phyloP scores from a whole-genome alignment of 495 filamentous ascomycete species.

The Massariosphaeria phaeospora region DNA sequence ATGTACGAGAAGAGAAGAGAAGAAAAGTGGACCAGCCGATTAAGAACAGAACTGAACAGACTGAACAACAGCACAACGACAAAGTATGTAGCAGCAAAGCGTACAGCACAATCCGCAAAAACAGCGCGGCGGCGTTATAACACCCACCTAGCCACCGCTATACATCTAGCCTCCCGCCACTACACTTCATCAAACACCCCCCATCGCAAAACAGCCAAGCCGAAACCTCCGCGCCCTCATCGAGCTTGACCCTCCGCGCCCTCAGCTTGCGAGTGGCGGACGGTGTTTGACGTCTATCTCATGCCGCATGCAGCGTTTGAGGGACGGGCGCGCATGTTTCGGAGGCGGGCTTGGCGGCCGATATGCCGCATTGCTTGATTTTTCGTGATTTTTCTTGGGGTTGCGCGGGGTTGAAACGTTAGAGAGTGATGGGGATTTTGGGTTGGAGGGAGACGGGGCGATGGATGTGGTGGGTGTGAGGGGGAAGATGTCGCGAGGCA shows the following conservation, averaged over 20 bases:
- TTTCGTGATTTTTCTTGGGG: too few relatives aligned
- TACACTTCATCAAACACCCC: not conserved
- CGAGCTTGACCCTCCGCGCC: not conserved
- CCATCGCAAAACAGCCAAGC: not conserved
- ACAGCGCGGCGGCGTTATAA: too few relatives aligned
- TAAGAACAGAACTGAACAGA: not conserved
- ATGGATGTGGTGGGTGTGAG: too few relatives aligned
- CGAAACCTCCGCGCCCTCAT: too few relatives aligned
- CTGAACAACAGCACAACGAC: conserved; percentile 2
- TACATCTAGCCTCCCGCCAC: not conserved
- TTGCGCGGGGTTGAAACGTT: too few relatives aligned
- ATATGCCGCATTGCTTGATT: too few relatives aligned
- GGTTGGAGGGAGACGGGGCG: too few relatives aligned
- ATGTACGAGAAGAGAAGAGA: conserved; percentile 11
- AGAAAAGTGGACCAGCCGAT: conserved; percentile 25
- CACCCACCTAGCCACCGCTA: too few relatives aligned
- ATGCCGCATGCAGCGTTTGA: conserved; percentile 21
- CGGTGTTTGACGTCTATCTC: conserved; percentile 16
- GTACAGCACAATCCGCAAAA: not conserved
- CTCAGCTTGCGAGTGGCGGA: not conserved
- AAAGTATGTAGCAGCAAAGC: not conserved
- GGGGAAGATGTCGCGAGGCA: too few relatives aligned
- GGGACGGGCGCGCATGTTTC: conserved; percentile 15
- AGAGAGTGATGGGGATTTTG: too few relatives aligned
- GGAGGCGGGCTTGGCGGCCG: conserved; percentile 17